These are phyloP conservation scores for Penicillium arizonense DNA, from an alignment of 495 filamentous ascomycete genomes.

Conservation along the genomic window DNA sequence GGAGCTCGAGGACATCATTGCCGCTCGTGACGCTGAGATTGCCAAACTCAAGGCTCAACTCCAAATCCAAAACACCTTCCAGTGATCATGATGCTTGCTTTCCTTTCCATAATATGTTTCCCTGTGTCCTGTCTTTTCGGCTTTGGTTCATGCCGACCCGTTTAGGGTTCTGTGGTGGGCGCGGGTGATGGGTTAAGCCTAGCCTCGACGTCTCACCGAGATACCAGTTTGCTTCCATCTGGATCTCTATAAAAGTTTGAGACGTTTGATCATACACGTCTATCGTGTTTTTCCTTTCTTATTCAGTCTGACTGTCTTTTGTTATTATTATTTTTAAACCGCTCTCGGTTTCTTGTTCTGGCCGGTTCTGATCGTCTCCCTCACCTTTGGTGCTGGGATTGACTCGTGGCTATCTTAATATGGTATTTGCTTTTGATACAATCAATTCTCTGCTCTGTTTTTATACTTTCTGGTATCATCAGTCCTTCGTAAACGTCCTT, in stretches of 20 bases:
- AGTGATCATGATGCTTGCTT: constrained; percentile 18
- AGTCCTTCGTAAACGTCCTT: neutral
- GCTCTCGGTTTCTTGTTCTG: constrained; percentile 22
- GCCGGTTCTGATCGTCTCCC: constrained; percentile 59
- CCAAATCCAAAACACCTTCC: constrained; percentile 14
- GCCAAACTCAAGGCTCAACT: constrained; percentile 44
- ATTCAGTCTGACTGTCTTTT: constrained; percentile 16
- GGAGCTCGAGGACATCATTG: constrained; percentile 45
- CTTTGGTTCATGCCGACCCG: constrained; percentile 12
- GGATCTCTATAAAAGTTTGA: constrained; percentile 23
- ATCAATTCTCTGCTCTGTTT: constrained; percentile 11
- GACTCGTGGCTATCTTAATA: constrained; percentile 51
- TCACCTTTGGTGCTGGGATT: constrained; percentile 32
- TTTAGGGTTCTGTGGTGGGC: constrained; percentile 27
- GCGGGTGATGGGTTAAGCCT: constrained; percentile 33
- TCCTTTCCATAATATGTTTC: constrained; percentile 8
- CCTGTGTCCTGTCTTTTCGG: constrained; percentile 12
- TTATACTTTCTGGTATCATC: neutral
- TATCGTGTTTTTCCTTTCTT: constrained; percentile 17
- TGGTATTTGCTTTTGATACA: constrained; percentile 9
- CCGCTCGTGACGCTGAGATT: constrained; percentile 61
- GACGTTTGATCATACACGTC: constrained; percentile 14
- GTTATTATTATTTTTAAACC: constrained; percentile 17
- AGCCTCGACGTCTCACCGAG: constrained; percentile 28
- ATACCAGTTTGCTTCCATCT: constrained; percentile 16